A percentile compares a stretch with the other conserved stretches of the same genome.
phyloP scores from a whole-genome alignment of 176 grass and related monocot genomes.

The Coix lacrymajobi region DNA sequence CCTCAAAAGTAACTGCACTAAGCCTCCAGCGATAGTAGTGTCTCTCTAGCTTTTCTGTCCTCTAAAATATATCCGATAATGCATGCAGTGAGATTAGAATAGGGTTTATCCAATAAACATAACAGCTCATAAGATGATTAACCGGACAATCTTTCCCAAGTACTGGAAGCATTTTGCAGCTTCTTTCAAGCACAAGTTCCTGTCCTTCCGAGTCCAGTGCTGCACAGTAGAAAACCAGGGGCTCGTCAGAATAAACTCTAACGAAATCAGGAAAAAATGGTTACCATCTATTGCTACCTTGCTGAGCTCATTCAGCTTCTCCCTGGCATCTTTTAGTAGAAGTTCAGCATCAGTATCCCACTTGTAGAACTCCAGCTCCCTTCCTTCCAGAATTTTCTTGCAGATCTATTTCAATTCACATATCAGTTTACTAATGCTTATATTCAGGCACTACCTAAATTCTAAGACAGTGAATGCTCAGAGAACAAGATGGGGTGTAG shows the following conservation, averaged over 20 bases:
- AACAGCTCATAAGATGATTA: slow-evolving; percentile 53
- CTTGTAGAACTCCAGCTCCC: slow-evolving; percentile 81
- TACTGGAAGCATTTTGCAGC: slow-evolving; percentile 68
- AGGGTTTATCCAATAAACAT: not conserved
- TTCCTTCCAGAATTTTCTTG: slow-evolving; percentile 65
- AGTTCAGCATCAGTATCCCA: slow-evolving; percentile 74
- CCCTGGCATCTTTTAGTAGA: slow-evolving; percentile 59
- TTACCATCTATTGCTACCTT: slow-evolving; percentile 39
- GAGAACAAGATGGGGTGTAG: not conserved
- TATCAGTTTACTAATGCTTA: not conserved
- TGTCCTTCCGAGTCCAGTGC: slow-evolving; percentile 90
- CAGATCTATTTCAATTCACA: slow-evolving; percentile 46
- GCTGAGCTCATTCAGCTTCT: slow-evolving; percentile 79
- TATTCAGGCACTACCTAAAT: slow-evolving; percentile 22
- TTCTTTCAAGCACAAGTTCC: slow-evolving; percentile 81
- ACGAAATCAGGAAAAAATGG: not conserved
- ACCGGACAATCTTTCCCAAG: slow-evolving; percentile 66
- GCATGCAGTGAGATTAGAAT: not conserved
- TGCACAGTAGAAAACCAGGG: slow-evolving; percentile 20
- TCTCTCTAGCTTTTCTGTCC: not conserved
- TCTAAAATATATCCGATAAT: not conserved
- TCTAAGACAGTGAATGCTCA: not conserved
- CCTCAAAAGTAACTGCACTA: not conserved
- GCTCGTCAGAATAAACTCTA: slow-evolving; percentile 2
- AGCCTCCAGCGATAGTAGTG: not conserved